These are phyloP conservation scores for Mycena kentingensis DNA, from an alignment of 768 basidiomycete species.

Conservation along the genomic window DNA sequence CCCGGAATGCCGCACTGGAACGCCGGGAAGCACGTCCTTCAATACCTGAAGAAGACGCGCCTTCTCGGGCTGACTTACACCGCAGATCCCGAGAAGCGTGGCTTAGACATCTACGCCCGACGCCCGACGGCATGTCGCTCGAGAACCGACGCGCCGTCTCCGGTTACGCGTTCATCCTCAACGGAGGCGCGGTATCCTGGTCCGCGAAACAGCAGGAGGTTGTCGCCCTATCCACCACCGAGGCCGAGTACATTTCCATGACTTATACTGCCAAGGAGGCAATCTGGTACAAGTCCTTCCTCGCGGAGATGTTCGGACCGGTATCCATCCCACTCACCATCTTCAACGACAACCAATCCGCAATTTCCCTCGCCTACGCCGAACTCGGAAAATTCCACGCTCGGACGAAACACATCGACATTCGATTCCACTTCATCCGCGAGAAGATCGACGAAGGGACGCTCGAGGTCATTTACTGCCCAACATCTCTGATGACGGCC, in stretches of 20 bases:
- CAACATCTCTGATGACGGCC: not conserved
- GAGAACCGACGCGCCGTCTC: not conserved
- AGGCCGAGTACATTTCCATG: not conserved
- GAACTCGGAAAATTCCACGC: not conserved
- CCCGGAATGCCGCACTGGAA: not conserved
- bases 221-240: not conserved
- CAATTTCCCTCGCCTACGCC: not conserved
- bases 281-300: slow-evolving; percentile 24
- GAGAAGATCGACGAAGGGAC: not conserved
- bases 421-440: not conserved
- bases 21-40: not conserved
- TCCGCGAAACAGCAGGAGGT: slow-evolving; percentile 33
- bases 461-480: not conserved
- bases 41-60: not conserved
- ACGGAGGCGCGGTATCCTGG: slow-evolving; percentile 12
- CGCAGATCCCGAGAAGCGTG: not conserved
- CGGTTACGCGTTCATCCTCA: slow-evolving; percentile 13
- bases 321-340: slow-evolving; percentile 12
- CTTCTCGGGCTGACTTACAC: not conserved
- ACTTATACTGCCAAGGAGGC: slow-evolving; percentile 15
- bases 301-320: slow-evolving; percentile 16
- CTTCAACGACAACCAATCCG: not conserved
- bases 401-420: not conserved
- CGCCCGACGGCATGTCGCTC: not conserved
- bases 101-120: not conserved